Percentiles rank a stretch among this genome's conserved stretches.
Evolutionary conservation across 202 grass and related monocot genomes (phyloP).

Genomic region (Setaria viridis): DNA sequence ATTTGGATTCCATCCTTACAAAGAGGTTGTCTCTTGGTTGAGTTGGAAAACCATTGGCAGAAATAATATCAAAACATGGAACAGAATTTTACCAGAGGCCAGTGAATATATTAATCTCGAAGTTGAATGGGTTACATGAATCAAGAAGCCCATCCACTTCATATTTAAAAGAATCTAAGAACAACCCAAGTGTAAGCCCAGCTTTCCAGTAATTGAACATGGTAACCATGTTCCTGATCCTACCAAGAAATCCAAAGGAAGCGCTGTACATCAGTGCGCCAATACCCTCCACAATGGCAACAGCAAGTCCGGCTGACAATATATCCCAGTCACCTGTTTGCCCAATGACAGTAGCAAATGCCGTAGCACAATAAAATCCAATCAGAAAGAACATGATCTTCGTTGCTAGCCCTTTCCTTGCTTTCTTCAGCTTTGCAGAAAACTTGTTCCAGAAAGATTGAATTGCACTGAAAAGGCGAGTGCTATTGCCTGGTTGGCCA

Average conservation of each 20-base stretch:
- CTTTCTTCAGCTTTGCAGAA: constrained; percentile 52
- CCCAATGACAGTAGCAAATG: constrained; percentile 89
- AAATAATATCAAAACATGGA: constrained; percentile 9
- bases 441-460: constrained; percentile 59
- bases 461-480: constrained; percentile 66
- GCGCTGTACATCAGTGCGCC: constrained; percentile 87
- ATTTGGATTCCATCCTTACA: not conserved
- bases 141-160: constrained; percentile 67
- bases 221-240: constrained; percentile 64
- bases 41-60: constrained; percentile 6
- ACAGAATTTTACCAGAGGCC: constrained; percentile 53
- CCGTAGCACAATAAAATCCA: constrained; percentile 88
- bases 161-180: constrained; percentile 94
- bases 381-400: constrained; percentile 91
- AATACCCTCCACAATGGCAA: constrained; percentile 82
- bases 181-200: constrained; percentile 85
- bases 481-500: constrained; percentile 57
- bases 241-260: constrained; percentile 66
- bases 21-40: not conserved
- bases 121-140: constrained; percentile 65
- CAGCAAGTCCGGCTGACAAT: constrained; percentile 85
- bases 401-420: constrained; percentile 59
- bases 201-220: constrained; percentile 99
- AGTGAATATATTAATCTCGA: constrained; percentile 71
- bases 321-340: constrained; percentile 99